Evolutionary conservation across 2,329 filamentous ascomycete genomes (phyloP).

Genomic region (Cadophora gregata): DNA sequence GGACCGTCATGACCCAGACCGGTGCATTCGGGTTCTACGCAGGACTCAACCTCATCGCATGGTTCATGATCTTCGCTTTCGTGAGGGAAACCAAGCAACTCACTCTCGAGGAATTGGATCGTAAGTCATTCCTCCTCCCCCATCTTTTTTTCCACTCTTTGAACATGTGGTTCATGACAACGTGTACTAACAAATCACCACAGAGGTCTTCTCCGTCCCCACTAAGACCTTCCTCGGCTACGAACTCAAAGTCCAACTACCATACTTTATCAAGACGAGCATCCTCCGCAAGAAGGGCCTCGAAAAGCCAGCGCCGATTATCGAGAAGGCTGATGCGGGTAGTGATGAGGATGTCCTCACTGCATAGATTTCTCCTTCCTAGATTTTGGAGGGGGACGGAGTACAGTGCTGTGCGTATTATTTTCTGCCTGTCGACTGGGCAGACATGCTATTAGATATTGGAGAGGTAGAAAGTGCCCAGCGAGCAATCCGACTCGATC

Average conservation of each 20-base stretch:
- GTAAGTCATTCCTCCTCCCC: slow-evolving; percentile 58
- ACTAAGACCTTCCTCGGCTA: slow-evolving; percentile 31
- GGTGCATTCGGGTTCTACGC: slow-evolving; percentile 61
- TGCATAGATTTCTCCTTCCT: neutral
- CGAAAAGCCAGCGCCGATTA: slow-evolving; percentile 38
- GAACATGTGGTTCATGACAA: neutral
- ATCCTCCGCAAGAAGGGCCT: slow-evolving; percentile 44
- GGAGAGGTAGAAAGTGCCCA: neutral
- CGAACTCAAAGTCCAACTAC: slow-evolving; percentile 30
- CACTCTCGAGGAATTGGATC: slow-evolving; percentile 44
- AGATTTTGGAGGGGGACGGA: too few relatives aligned
- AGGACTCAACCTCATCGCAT: slow-evolving; percentile 58
- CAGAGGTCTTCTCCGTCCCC: slow-evolving; percentile 33
- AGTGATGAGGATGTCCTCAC: slow-evolving; percentile 13
- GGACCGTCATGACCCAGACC: slow-evolving; percentile 29
- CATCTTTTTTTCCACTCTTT: slow-evolving; percentile 29
- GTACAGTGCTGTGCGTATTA: neutral
- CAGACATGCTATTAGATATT: neutral
- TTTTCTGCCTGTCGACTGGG: too few relatives aligned
- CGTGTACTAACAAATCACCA: neutral
- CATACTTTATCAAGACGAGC: slow-evolving; percentile 32
- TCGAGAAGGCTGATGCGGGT: slow-evolving; percentile 23
- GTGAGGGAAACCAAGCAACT: slow-evolving; percentile 62
- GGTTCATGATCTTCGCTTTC: slow-evolving; percentile 60
- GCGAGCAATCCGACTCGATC: neutral